A percentile compares a stretch with the other conserved stretches of the same genome.
Evolutionary conservation across 2,329 filamentous ascomycete species (phyloP).

Genomic region (Tolypocladium nubicola): DNA sequence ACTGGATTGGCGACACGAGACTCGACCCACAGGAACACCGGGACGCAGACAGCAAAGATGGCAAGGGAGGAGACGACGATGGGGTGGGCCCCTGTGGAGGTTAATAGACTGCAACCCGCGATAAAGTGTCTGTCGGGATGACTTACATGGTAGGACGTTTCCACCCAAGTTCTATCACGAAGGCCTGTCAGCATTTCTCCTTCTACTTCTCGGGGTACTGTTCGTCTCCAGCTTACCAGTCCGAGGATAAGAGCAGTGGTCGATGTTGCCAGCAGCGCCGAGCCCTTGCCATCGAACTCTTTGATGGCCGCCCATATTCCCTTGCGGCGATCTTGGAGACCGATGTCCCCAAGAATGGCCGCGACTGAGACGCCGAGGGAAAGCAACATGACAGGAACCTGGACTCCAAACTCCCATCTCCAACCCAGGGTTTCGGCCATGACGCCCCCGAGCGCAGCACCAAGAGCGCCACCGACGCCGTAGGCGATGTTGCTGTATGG

Average conservation of each 20-base stretch:
- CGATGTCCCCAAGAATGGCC: conserved; percentile 41
- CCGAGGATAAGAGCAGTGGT: conserved; percentile 49
- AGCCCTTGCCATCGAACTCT: conserved; percentile 47
- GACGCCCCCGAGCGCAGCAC: conserved; percentile 58
- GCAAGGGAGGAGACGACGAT: conserved; percentile 41
- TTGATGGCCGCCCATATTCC: conserved; percentile 36
- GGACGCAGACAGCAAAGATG: conserved; percentile 36
- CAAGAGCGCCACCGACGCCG: conserved; percentile 44
- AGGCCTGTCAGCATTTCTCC: neutral
- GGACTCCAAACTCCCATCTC: conserved; percentile 61
- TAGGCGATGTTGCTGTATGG: conserved; percentile 58
- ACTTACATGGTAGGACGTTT: conserved; percentile 49
- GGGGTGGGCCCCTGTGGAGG: conserved; percentile 42
- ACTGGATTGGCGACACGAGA: conserved; percentile 40
- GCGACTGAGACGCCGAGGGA: conserved; percentile 33
- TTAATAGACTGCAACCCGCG: no score
- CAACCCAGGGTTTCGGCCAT: conserved; percentile 62
- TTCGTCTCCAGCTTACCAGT: conserved; percentile 28
- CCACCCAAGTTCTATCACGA: conserved; percentile 44
- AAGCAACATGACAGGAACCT: conserved; percentile 40
- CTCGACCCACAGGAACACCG: conserved; percentile 42
- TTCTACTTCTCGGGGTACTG: neutral
- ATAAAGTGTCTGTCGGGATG: neutral
- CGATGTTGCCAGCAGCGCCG: conserved; percentile 37
- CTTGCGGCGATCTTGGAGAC: conserved; percentile 32